A percentile compares a stretch with the other conserved stretches of the same genome.
Evolutionary conservation across 805 yeast genomes (phyloP).

Genomic region (Starmerella etchellsii): DNA sequence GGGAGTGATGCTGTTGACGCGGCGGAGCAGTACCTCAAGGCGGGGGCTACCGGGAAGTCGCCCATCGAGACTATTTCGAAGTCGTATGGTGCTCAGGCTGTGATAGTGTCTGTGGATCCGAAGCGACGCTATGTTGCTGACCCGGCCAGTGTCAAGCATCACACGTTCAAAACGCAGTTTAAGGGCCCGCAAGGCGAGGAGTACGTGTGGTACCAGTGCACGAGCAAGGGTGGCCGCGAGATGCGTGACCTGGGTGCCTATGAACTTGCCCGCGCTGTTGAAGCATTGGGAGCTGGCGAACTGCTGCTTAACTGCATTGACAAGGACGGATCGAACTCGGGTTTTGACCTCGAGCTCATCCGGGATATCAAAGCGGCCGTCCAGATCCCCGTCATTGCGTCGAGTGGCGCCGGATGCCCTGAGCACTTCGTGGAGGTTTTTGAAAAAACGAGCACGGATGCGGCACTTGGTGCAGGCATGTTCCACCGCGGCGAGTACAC

Average conservation of each 20-base stretch:
- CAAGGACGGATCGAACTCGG: constrained; percentile 92
- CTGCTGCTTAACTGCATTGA: constrained; percentile 86
- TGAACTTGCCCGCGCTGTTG: constrained; percentile 80
- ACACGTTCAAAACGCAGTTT: constrained; percentile 45
- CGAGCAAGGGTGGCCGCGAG: constrained; percentile 94
- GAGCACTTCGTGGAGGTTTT: constrained; percentile 83
- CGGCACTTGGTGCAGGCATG: constrained; percentile 98
- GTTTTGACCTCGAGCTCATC: constrained; percentile 79
- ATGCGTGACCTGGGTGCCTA: constrained; percentile 79
- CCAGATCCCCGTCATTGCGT: constrained; percentile 86
- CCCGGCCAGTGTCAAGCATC: constrained; percentile 50
- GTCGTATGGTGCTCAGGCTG: constrained; percentile 94
- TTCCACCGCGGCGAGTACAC: constrained; percentile 92
- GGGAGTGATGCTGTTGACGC: constrained; percentile 95
- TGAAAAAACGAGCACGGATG: constrained; percentile 70
- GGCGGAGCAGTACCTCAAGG: constrained; percentile 65
- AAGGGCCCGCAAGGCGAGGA: constrained; percentile 84
- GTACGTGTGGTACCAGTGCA: constrained; percentile 88
- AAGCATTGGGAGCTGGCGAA: constrained; percentile 93
- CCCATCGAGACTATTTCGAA: constrained; percentile 90
- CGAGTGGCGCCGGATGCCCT: constrained; percentile 95
- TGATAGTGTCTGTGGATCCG: constrained; percentile 96
- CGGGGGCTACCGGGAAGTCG: constrained; percentile 50
- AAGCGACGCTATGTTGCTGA: constrained; percentile 63
- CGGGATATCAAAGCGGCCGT: constrained; percentile 65